phyloP scores from a whole-genome alignment of 768 basidiomycete species.

The Clitopilus passeckerianus region DNA sequence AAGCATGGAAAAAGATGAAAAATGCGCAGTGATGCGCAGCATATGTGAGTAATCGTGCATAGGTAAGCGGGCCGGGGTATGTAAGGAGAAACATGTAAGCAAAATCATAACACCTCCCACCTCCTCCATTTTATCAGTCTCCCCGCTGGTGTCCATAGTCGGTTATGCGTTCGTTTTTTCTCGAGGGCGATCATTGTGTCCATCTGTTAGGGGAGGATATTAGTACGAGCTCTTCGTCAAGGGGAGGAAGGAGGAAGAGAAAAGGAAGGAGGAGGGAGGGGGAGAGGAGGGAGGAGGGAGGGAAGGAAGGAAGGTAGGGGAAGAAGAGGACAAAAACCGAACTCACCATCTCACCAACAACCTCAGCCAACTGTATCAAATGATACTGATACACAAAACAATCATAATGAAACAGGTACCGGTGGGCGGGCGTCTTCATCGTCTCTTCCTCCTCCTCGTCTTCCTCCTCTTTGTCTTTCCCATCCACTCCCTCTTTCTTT shows the following conservation, averaged over 20 bases:
- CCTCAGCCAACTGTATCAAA: conserved; percentile 31
- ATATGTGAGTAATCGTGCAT: too few relatives aligned
- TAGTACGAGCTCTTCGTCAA: not conserved
- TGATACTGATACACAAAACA: conserved; percentile 72
- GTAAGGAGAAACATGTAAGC: too few relatives aligned
- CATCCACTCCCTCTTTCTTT: not conserved
- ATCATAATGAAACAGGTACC: conserved; percentile 67
- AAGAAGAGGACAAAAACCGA: not conserved
- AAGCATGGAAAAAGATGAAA: too few relatives aligned
- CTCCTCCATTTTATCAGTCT: conserved; percentile 35
- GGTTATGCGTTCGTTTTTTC: conserved; percentile 29
- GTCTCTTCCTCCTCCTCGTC: conserved; percentile 10
- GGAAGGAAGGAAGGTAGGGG: not conserved
- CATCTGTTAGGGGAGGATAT: conserved; percentile 37
- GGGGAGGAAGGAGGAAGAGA: too few relatives aligned
- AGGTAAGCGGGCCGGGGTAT: too few relatives aligned
- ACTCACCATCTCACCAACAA: conserved; percentile 37
- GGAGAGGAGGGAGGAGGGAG: not conserved
- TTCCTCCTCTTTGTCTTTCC: not conserved
- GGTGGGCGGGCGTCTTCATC: conserved; percentile 53
- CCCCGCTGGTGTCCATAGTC: conserved; percentile 56
- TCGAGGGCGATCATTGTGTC: conserved; percentile 55
- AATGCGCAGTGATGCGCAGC: too few relatives aligned
- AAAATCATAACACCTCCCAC: conserved; percentile 45
- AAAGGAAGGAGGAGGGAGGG: not conserved